These are phyloP conservation scores for Inga oerstediana DNA, from an alignment of 306 rosid genomes.

Conservation along the genomic window DNA sequence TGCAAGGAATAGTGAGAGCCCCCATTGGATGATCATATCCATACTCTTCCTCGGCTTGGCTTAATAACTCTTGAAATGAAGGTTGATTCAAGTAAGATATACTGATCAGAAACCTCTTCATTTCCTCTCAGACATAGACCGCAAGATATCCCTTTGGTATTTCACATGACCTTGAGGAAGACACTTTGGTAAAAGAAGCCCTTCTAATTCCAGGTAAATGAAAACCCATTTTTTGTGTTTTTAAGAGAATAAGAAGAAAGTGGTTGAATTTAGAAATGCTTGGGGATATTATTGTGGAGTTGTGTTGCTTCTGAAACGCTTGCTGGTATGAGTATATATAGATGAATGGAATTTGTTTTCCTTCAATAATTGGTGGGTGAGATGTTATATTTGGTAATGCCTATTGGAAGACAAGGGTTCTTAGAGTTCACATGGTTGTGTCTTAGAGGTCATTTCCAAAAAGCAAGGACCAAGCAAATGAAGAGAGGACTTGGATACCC, in stretches of 20 bases:
- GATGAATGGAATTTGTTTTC: not conserved
- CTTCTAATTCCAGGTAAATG: not conserved
- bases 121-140: conserved; percentile 29
- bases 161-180: not conserved
- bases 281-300: not conserved
- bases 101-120: conserved; percentile 25
- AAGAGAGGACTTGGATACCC: too few species aligned
- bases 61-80: not conserved
- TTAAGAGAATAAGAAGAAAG: not conserved
- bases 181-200: not conserved
- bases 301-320: not conserved
- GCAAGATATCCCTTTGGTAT: conserved; percentile 32
- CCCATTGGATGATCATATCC: not conserved
- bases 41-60: not conserved
- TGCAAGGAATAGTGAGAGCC: not conserved
- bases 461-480: too few species aligned
- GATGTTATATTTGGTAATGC: not conserved
- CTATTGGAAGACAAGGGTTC: not conserved
- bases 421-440: conserved; percentile 6
- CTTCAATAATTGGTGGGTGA: not conserved
- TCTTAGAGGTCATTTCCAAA: not conserved
- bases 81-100: conserved; percentile 23
- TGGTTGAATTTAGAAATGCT: not conserved
- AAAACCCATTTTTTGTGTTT: conserved; percentile 2
- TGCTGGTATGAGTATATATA: not conserved